Evolutionary conservation across 139 green algal species (phyloP).

Genomic region (Chlorella sp.): DNA sequence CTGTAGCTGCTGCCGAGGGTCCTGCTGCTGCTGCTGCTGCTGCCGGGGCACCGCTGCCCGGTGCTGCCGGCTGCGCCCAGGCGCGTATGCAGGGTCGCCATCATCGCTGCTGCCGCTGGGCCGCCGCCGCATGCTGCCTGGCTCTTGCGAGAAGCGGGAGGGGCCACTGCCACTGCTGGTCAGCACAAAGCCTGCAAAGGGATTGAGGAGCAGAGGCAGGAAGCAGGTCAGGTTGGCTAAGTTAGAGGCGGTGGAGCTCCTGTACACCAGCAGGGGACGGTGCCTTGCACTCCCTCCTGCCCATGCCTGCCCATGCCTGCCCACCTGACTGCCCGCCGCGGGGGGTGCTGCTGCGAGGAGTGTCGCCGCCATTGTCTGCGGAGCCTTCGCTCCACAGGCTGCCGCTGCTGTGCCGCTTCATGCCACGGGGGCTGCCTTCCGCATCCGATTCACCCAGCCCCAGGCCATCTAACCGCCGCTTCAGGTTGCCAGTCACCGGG

Average conservation of each 20-base stretch:
- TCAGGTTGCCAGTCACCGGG: background rate
- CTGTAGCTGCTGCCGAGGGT: background rate
- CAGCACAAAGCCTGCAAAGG: too few relatives aligned
- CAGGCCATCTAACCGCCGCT: conserved; percentile 20
- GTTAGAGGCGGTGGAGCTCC: too few relatives aligned
- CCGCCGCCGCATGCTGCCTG: background rate
- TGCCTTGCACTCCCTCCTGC: too few relatives aligned
- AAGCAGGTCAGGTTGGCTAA: too few relatives aligned
- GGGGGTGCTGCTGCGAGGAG: background rate
- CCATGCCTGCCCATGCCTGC: background rate
- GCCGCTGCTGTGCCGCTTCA: conserved; percentile 23
- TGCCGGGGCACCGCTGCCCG: background rate
- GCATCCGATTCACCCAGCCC: background rate
- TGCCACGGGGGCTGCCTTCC: background rate
- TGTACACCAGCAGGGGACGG: too few relatives aligned
- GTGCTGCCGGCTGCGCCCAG: background rate
- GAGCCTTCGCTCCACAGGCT: background rate
- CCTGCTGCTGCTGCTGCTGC: background rate
- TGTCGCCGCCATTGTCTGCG: background rate
- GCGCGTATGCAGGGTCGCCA: background rate
- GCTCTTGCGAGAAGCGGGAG: background rate
- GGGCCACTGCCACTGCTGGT: background rate
- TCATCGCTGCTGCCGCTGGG: background rate
- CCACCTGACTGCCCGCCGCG: background rate
- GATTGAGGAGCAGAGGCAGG: too few relatives aligned